A percentile compares a stretch with the other conserved stretches of the same genome.
Conservation (phyloP, 1,284 basidiomycete genomes). For the Paramarasmius palmivorus region DNA sequence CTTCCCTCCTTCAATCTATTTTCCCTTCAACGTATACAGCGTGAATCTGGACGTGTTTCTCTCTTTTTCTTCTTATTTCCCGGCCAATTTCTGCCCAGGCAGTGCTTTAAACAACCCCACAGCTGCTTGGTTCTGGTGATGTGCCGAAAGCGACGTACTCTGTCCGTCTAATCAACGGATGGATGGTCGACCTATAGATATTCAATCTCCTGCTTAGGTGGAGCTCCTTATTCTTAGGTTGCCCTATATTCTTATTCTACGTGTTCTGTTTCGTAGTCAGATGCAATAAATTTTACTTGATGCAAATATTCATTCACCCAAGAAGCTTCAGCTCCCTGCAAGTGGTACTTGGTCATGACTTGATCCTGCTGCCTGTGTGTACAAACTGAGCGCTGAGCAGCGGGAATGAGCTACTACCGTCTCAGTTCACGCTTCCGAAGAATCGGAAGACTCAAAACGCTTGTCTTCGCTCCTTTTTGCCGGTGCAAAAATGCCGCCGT, state of each 20-base stretch:
- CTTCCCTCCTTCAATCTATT: not conserved
- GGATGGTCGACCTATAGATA: constrained; percentile 42
- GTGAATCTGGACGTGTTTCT: not conserved
- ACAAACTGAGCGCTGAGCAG: too few relatives aligned
- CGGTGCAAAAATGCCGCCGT: too few relatives aligned
- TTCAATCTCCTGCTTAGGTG: constrained; percentile 30
- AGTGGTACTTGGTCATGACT: too few relatives aligned
- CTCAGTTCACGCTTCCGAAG: too few relatives aligned
- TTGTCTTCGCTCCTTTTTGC: too few relatives aligned
- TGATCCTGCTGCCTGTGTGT: too few relatives aligned
- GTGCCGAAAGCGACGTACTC: constrained; percentile 52
- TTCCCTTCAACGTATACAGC: not conserved
- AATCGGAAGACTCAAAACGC: too few relatives aligned
- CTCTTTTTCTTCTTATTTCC: not conserved
- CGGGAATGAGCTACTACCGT: too few relatives aligned
- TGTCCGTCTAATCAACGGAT: constrained; percentile 49
- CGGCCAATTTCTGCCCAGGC: constrained; percentile 75
- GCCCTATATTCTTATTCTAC: constrained; percentile 27
- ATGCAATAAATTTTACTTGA: not conserved
- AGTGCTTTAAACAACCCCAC: constrained; percentile 50
- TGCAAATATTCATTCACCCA: too few relatives aligned
- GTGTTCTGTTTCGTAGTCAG: not conserved
- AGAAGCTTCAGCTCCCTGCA: too few relatives aligned
- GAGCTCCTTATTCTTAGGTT: constrained; percentile 29
- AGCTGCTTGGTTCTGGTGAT: constrained; percentile 77